Evolutionary conservation across 352 stramenopile genomes (phyloP).

Genomic region (Globisporangium viniferum): DNA sequence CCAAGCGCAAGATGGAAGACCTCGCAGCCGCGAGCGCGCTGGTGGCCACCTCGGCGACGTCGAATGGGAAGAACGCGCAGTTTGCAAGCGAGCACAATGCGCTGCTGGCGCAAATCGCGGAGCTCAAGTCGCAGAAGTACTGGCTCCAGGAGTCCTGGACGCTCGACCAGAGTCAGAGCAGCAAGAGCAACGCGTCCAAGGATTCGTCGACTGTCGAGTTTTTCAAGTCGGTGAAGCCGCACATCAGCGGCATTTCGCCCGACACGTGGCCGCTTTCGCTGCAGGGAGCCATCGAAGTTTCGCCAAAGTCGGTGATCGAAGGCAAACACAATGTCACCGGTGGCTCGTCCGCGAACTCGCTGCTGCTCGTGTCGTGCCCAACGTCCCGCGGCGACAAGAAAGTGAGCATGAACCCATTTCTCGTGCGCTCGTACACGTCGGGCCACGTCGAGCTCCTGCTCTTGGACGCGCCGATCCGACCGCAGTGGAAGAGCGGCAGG

Average conservation of each 20-base stretch:
- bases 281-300: constrained; percentile 60
- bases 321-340: constrained; percentile 44
- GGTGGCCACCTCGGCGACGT: background rate
- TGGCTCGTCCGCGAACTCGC: constrained; percentile 42
- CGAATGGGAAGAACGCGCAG: background rate
- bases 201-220: constrained; percentile 16
- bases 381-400: constrained; percentile 30
- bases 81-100: constrained; percentile 15
- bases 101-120: constrained; percentile 37
- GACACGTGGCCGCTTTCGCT: constrained; percentile 75
- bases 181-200: background rate
- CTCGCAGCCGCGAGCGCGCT: constrained; percentile 2
- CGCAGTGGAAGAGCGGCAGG: constrained; percentile 53
- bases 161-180: constrained; percentile 9
- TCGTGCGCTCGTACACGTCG: constrained; percentile 67
- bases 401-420: constrained; percentile 38
- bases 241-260: constrained; percentile 68
- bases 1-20: constrained; percentile 42
- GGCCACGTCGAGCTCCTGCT: constrained; percentile 75
- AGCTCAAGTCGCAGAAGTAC: constrained; percentile 84
- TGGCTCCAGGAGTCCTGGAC: constrained; percentile 73
- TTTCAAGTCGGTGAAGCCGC: constrained; percentile 45
- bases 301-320: constrained; percentile 53
- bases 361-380: constrained; percentile 50
- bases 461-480: constrained; percentile 54